Evolutionary conservation across 805 yeast species (phyloP), one percentile per base, ranked within the genome.

Genomic region (Sugiyamaella chiloensis): DNA sequence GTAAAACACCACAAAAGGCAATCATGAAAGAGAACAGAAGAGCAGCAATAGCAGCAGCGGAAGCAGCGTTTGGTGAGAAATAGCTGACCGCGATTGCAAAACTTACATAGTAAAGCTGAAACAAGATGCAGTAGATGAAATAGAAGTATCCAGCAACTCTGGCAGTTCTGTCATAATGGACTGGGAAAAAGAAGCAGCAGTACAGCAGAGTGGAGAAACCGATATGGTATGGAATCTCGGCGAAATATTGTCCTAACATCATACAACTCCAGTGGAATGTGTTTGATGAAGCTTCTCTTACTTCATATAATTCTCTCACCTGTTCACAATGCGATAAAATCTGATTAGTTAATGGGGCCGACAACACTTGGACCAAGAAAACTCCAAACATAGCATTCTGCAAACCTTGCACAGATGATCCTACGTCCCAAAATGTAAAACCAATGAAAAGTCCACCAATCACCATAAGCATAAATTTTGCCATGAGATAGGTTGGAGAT

Each of bases 191-290:
- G 67, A 67, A 71, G 49, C 79, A 72, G 55, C 76, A 72, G 63
- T 68, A 82, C 42, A 76, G 74, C 21, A 84, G 40, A 7, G 85
- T 76, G 9, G 75, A 67, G 56, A 71, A 67, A 31, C 75, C 50
- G 29, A 73, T 55, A 47, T 74, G 74, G 66, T 79, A 85, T 1
- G 89, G 88, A 17, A 81, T 56, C 61, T 85, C 91, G 50, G 72
- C 72, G 16, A 78, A 34, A 52, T 70, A 70, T 56, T 81, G 81
- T 4, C 83, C 64, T 16, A 81, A 42, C 41, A 82, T 59, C 64
- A 85, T 63, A 34, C 75, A 64, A 23, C 80, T 70, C 90, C 90
- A 85, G 58, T 81, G 84, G 69, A 80, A 85, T 34, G 86, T 85
- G 59, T 83, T 83, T 3, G 87, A 80, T 50, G 80, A 75, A 17